phyloP scores from a whole-genome alignment of 2,329 filamentous ascomycete genomes.

The Kalmusia sp. region DNA sequence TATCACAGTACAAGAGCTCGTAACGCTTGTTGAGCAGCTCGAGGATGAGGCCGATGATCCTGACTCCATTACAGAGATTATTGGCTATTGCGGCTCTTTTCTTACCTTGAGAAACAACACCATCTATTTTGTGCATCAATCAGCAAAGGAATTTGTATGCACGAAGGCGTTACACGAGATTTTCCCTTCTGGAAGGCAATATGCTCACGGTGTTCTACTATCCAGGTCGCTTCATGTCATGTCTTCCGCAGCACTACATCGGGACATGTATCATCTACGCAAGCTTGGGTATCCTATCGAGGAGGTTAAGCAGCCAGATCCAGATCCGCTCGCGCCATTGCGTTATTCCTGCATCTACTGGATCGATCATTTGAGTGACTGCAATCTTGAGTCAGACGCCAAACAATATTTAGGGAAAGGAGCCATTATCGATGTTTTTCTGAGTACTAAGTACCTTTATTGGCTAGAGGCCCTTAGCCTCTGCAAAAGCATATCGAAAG shows the following conservation, averaged over 20 bases:
- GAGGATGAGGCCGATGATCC: not conserved
- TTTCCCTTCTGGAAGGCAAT: conserved; percentile 35
- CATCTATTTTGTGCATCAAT: conserved; percentile 51
- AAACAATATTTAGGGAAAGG: too few relatives aligned
- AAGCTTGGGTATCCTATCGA: not conserved
- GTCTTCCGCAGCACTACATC: not conserved
- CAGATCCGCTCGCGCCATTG: not conserved
- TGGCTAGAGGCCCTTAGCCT: not conserved
- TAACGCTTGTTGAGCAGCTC: not conserved
- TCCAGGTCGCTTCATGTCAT: not conserved
- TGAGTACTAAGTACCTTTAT: not conserved
- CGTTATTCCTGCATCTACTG: not conserved
- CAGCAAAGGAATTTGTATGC: conserved; percentile 51
- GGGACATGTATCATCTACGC: not conserved
- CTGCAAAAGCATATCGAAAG: not conserved
- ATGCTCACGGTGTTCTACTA: conserved; percentile 26
- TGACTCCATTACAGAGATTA: not conserved
- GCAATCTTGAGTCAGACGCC: not conserved
- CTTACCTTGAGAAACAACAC: not conserved
- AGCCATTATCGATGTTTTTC: not conserved
- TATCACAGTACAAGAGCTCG: not conserved
- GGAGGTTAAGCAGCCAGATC: not conserved
- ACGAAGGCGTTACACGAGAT: conserved; percentile 25
- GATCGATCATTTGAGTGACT: not conserved
- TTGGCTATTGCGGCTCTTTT: not conserved